phyloP scores from a whole-genome alignment of 495 filamentous ascomycete genomes.

The Aspergillus bridgeri region DNA sequence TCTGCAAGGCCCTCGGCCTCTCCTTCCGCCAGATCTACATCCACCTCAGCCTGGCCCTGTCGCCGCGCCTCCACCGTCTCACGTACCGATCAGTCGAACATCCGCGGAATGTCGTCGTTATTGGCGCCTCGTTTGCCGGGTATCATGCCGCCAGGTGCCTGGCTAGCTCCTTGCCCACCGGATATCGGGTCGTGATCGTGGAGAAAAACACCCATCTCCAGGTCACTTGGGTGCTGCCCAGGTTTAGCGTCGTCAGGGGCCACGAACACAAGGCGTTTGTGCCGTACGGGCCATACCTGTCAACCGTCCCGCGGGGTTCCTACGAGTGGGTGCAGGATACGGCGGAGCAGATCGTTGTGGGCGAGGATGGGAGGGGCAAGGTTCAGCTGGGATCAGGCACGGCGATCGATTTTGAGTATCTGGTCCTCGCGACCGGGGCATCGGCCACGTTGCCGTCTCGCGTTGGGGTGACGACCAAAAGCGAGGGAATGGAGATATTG shows the following conservation, averaged over 20 bases:
- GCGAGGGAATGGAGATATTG: constrained; percentile 19
- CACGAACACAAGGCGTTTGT: constrained; percentile 48
- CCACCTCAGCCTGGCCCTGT: constrained; percentile 14
- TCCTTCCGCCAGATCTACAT: constrained; percentile 20
- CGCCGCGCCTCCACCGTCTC: constrained; percentile 12
- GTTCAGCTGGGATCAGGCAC: constrained; percentile 14
- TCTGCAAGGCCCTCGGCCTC: constrained; percentile 17
- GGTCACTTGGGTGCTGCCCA: constrained; percentile 51
- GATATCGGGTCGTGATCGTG: constrained; percentile 50
- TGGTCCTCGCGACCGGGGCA: constrained; percentile 36
- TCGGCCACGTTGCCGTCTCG: constrained; percentile 16
- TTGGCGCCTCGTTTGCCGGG: constrained; percentile 56
- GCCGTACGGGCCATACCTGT: constrained; percentile 29
- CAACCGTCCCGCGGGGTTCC: constrained; percentile 36
- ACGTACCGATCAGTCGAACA: constrained; percentile 13
- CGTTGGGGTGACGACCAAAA: constrained; percentile 6
- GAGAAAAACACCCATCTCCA: constrained; percentile 60
- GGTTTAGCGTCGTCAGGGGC: constrained; percentile 34
- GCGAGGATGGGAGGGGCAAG: neutral
- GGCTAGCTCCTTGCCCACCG: constrained; percentile 42
- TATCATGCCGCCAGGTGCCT: constrained; percentile 44
- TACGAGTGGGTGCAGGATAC: constrained; percentile 33
- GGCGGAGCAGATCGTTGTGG: neutral
- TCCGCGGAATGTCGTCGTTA: constrained; percentile 47
- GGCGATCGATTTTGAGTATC: constrained; percentile 28